Evolutionary conservation across 116 monocot genomes (phyloP), one percentile per base, ranked within the genome.

Genomic region (Trichopus zeylanicus): DNA sequence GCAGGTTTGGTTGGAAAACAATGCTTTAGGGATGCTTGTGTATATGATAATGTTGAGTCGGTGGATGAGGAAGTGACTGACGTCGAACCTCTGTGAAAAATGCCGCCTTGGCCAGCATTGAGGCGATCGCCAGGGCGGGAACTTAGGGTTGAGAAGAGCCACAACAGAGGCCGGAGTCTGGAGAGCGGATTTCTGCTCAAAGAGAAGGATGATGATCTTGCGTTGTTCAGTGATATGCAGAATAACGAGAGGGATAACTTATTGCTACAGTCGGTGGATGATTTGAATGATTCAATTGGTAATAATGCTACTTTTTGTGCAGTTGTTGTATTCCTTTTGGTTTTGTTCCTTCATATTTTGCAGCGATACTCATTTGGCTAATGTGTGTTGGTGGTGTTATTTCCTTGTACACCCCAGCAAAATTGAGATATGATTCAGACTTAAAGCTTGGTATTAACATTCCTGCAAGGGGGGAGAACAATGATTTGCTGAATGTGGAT

Each of bases 201-300:
- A 63, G 53, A 54, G 27, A 88, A 78, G 53, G 92, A 99, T 72
- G 86, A 86, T 57, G 92, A 99, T 60, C 85, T 99, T 35, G 53
- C 60, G 3, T 65, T 99, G 42, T 99, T 99, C 66, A 82, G 68
- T 64, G 85, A 88, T 37, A 88, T 99, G 79, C 78, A 83, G 47
- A 82, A 47, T 57, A 72, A 33, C 49, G 99, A 99, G 65, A 82
- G 61, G 21, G 86, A 88, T 9, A 78, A 67, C 53, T 92, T 88
- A 61, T 78, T 99, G 73, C 85, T 99, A 31, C 80, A 81, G 10
- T 67, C 82, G 7, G 68, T 57, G 51, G 99, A 92, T 35, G 99
- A 99, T 69, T 72, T 92, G 24, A 85, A 99, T 7, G 92, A 85
- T 21, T 85, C 92, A 34, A 67, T 93, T 24, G 66, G 93, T 93